Evolutionary conservation across 2,329 filamentous ascomycete species (phyloP), one percentile per base, ranked within the genome.

Genomic region (Aureobasidium melanogenum): DNA sequence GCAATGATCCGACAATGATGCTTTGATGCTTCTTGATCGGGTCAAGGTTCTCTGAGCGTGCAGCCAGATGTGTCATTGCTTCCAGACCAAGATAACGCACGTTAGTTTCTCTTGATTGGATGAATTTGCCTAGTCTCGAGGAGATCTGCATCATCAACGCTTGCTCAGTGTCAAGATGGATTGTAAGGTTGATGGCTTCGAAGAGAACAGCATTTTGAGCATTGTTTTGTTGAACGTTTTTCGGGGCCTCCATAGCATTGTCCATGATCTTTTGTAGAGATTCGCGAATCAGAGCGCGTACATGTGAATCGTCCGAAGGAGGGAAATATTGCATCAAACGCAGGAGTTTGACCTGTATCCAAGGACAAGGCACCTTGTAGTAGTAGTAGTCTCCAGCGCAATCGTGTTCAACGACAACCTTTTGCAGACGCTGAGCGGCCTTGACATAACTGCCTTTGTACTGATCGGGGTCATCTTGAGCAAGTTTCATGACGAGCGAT

Each of bases 151-250:
- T 88, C 91, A 99, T 97, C 58, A 99, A 80, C 24, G 88, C 88
- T 66, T 93, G 89, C 73, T 99, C 94, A 0, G 91, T 97, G 68
- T 97, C 94, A 26, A 99, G 83, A 71, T 99, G 94, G 66, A 99
- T 99, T 67, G 97, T 94, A 47, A 99, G 84, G 72, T 99, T 97
- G 74, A 99, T 99, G 26, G 94, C 95, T 78, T 99, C 94, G 70
- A 99, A 99, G 1, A 99, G 81, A 15, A 99, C 91, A 0, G 94
- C 94, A 70, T 99, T 99, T 71, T 97, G 94, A 0, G 94, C 94
- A 72, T 99, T 99, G 75, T 99, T 99, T 72, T 99, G 94, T 75
- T 99, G 94, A 17, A 99, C 94, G 69, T 99, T 99, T 77, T 97
- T 99, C 58, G 91, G 94, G 71, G 90, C 87, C 71, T 97, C 93